Evolutionary conservation across 768 basidiomycete species (phyloP).

Genomic region (Mrakia frigida): DNA sequence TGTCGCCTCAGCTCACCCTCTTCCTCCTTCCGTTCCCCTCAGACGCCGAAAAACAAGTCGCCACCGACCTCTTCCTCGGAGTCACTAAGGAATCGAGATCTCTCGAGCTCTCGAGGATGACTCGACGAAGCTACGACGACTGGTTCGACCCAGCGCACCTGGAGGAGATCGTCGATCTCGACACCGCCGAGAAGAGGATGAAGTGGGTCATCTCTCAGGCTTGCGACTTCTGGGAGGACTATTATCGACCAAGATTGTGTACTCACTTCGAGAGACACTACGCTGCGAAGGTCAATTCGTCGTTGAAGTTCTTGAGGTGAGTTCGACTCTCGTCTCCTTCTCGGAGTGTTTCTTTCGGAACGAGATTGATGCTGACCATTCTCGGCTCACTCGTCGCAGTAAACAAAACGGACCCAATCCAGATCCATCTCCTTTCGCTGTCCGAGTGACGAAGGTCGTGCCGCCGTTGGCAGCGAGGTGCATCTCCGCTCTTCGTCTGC

Average conservation of each 20-base stretch:
- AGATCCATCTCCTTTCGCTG: conserved; percentile 69
- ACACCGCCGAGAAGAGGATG: conserved; percentile 49
- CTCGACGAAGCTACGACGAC: conserved; percentile 68
- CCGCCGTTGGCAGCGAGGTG: not conserved
- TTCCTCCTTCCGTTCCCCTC: not conserved
- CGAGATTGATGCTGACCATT: not conserved
- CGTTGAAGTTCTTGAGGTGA: conserved; percentile 44
- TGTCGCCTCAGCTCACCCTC: not conserved
- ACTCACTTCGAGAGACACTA: conserved; percentile 83
- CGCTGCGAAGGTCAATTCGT: conserved; percentile 88
- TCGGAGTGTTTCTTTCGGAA: not conserved
- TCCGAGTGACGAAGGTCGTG: conserved; percentile 44
- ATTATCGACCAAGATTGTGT: conserved; percentile 77
- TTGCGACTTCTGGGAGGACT: conserved; percentile 76
- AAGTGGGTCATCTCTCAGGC: conserved; percentile 19
- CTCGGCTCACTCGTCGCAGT: not conserved
- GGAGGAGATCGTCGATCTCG: conserved; percentile 49
- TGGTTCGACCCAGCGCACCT: conserved; percentile 69
- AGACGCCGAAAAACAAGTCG: conserved; percentile 96
- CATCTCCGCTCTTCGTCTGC: not conserved
- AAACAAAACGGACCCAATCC: conserved; percentile 67
- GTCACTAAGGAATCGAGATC: conserved; percentile 43
- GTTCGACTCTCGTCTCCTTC: not conserved
- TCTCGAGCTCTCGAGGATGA: conserved; percentile 41
- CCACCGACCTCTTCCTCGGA: conserved; percentile 95